Evolutionary conservation across 2,329 filamentous ascomycete species (phyloP).

Genomic region (Lasiodiplodia theobromae): DNA sequence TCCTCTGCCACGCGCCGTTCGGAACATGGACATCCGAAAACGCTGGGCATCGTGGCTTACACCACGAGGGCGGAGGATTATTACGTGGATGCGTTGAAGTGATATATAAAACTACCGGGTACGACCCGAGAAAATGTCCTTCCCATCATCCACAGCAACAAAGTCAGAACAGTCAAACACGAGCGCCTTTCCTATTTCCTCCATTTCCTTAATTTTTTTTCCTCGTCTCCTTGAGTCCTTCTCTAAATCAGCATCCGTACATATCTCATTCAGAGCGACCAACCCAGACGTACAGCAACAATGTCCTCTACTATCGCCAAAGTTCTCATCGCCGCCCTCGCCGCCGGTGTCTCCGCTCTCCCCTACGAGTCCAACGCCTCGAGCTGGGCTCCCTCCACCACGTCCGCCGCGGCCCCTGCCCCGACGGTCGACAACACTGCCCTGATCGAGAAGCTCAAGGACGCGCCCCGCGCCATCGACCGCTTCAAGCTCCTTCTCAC

Average conservation of each 20-base stretch:
- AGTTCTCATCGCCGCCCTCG: conserved; percentile 43
- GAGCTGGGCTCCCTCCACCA: conserved; percentile 10
- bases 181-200: conserved; percentile 28
- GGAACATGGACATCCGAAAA: conserved; percentile 15
- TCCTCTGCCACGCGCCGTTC: background rate
- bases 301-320: conserved; percentile 46
- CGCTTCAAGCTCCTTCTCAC: conserved; percentile 48
- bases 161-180: conserved; percentile 38
- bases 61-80: background rate
- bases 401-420: conserved; percentile 31
- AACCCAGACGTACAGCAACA: conserved; percentile 26
- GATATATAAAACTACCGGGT: conserved; percentile 42
- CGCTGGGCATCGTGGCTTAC: background rate
- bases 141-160: conserved; percentile 36
- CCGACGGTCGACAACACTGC: conserved; percentile 36
- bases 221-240: conserved; percentile 31
- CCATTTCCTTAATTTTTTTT: conserved; percentile 34
- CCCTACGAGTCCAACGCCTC: conserved; percentile 32
- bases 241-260: conserved; percentile 17
- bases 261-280: conserved; percentile 35
- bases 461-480: conserved; percentile 46
- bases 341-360: conserved; percentile 40
- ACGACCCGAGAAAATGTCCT: background rate
- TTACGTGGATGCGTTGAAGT: background rate
- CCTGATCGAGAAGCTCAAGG: conserved; percentile 42